Conservation (phyloP, 2,329 filamentous ascomycete species). For the Dryadomyces quercivorus region DNA sequence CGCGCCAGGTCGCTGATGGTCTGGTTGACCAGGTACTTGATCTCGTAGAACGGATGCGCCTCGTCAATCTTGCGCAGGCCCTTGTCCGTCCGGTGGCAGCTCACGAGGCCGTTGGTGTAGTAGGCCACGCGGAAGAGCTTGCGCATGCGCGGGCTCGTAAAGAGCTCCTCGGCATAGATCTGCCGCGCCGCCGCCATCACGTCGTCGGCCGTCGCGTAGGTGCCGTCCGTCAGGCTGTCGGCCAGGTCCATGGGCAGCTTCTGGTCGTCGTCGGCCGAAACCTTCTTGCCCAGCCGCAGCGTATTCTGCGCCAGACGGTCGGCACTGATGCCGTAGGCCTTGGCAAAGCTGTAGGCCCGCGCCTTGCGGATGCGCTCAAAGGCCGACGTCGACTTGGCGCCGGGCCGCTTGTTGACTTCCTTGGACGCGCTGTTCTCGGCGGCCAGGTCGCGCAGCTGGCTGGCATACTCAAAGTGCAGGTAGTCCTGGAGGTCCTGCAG, state of each 20-base stretch:
- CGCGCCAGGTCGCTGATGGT: constrained; percentile 69
- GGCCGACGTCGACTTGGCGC: constrained; percentile 61
- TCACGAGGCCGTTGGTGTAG: constrained; percentile 73
- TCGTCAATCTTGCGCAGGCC: constrained; percentile 89
- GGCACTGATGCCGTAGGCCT: constrained; percentile 79
- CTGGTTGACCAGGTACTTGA: constrained; percentile 91
- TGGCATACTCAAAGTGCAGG: constrained; percentile 82
- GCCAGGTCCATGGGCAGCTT: constrained; percentile 77
- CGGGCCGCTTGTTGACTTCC: constrained; percentile 65
- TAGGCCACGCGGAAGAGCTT: constrained; percentile 74
- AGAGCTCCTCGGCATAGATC: constrained; percentile 86
- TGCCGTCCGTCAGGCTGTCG: constrained; percentile 59
- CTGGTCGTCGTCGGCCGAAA: constrained; percentile 73
- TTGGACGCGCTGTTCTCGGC: constrained; percentile 43
- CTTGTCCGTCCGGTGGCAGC: constrained; percentile 86
- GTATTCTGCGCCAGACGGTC: constrained; percentile 83
- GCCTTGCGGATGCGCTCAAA: constrained; percentile 77
- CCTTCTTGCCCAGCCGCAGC: constrained; percentile 62
- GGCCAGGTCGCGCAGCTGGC: constrained; percentile 70
- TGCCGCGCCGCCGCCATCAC: constrained; percentile 70
- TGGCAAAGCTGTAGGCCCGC: constrained; percentile 70
- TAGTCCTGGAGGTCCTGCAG: constrained; percentile 95
- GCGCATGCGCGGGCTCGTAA: constrained; percentile 77
- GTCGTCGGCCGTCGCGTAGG: constrained; percentile 63
- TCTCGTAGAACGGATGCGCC: constrained; percentile 90